Evolutionary conservation across 768 basidiomycete species (phyloP), one percentile per base, ranked within the genome.

Genomic region (Leccinum imitatum): DNA sequence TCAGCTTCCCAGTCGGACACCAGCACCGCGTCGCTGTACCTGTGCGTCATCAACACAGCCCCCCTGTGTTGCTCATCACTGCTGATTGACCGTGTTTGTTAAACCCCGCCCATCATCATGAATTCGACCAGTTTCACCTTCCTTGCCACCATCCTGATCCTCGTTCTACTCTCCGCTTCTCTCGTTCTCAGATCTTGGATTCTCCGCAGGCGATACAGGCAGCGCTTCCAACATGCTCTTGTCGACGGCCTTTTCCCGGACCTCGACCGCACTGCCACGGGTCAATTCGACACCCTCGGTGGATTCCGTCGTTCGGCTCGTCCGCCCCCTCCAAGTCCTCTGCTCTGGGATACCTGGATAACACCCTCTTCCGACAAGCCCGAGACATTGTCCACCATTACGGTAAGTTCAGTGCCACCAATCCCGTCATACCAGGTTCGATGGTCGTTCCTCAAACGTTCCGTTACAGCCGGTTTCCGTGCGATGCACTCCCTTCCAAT

Each of bases 61-160:
- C n/a, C n/a, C 44, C 4, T 33, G 44, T 46, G n/a, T 19, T 44
- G 17, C 17, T 44, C 61, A 65, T 62, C n/a, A 63, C 58, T 68
- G 46, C 61, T 30, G 14, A 21, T 27, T 37, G 44, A 35, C 37
- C 41, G 11, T 50, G 33, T 33, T 58, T 58, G 15, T 53, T 31
- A 33, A 13, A 33, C 13, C 46, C 6, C 56, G 7, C 23, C 46
- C 57, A 57, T 53, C 54, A 56, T 19, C 52, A 61, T 69, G 63
- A 48, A 60, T 23, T 58, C 66, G 8, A 70, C 59, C 69, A 88
- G 86, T 27, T 84, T 87, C 71, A 89, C 87, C 4, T 90, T 89
- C 66, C 81, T 90, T 39, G 86, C 87, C 23, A 89, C 88, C 4
- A 80, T 90, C 25, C 78, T 88, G 63, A 77, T 90, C 48, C 82